Base-by-base conservation (phyloP, 176 grass and related monocot genomes). In the Hsuehochloa calcarea region DNA sequence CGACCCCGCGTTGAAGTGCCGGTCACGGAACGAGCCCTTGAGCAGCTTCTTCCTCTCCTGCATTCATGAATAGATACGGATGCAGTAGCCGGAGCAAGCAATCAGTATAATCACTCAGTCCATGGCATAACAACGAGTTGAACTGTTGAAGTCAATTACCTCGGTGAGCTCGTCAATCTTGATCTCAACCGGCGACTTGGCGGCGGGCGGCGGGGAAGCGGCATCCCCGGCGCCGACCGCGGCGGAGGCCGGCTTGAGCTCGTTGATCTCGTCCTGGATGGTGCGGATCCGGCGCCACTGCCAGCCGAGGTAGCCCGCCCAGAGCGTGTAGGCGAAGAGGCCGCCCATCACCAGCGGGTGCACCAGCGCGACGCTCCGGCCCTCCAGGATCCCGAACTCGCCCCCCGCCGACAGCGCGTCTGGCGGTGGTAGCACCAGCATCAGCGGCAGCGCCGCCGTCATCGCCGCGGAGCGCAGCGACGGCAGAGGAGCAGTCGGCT, bases 281-380 rank as follows among this genome's bases (percentile, higher is more conserved):
- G 96, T 98, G 63, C 96, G 88, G 19, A 98, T 89, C 13, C 96
- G 89, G 50, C 96, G 93, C 96, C 93, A 98, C 79, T 98, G 96
- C 96, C 96, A 98, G 12, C 96, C 96, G 59, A 98, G 85, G 84
- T 94, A 98, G 0, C 96, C 96, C 26, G 93, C 93, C 93, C 93
- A 98, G 20, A 98, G 91, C 52, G 96, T 98, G 89, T 90, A 98
- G 1, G 74, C 85, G 82, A 98, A 98, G 71, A 98, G 91, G 2
- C 91, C 22, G 10, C 96, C 93, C 96, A 95, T 98, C 47, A 89
- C 75, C 58, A 90, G 25, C 40, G 96, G 96, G 87, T 98, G 96
- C 34, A 98, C 26, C 74, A 98, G 85, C 46, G 96, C 93, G 34
- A 94, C 19, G 81, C 85, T 92, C 0, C 93, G 90, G 0, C 93